These are phyloP conservation scores for Solanum sejunctum DNA, from an alignment of 257 asterid genomes.

Conservation along the genomic window DNA sequence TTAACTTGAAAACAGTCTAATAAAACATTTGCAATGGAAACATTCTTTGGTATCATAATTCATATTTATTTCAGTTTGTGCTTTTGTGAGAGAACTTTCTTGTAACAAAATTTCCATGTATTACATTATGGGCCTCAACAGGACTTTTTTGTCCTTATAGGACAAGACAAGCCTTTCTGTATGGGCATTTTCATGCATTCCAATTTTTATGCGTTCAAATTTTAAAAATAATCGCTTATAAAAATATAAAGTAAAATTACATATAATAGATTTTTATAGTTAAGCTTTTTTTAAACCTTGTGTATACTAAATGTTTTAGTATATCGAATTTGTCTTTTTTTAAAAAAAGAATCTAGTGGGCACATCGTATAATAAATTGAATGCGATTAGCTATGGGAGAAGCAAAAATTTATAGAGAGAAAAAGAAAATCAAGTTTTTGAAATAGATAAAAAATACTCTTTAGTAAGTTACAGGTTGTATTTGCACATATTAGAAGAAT, in stretches of 20 bases:
- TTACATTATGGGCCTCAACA: neutral
- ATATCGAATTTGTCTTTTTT: too few relatives aligned
- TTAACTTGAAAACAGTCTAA: too few relatives aligned
- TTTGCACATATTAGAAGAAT: neutral
- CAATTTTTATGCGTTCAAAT: neutral
- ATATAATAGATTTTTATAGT: too few relatives aligned
- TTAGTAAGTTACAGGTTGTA: neutral
- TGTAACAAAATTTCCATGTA: neutral
- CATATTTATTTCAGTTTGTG: neutral
- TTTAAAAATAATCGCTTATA: too few relatives aligned
- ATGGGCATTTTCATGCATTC: neutral
- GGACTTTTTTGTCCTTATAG: neutral
- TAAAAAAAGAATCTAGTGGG: neutral
- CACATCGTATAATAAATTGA: neutral
- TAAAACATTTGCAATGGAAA: too few relatives aligned
- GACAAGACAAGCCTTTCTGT: neutral
- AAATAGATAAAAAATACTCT: neutral
- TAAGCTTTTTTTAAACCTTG: fast-evolving
- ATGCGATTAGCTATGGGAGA: neutral
- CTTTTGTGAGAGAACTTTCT: neutral
- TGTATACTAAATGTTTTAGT: fast-evolving
- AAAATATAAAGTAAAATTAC: too few relatives aligned
- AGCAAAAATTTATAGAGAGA: too few relatives aligned
- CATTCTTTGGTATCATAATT: neutral
- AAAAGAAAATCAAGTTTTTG: neutral